Evolutionary conservation across 164 flowering plant genomes (phyloP), one percentile per base, ranked within the genome.

Genomic region (Macadamia integrifolia): DNA sequence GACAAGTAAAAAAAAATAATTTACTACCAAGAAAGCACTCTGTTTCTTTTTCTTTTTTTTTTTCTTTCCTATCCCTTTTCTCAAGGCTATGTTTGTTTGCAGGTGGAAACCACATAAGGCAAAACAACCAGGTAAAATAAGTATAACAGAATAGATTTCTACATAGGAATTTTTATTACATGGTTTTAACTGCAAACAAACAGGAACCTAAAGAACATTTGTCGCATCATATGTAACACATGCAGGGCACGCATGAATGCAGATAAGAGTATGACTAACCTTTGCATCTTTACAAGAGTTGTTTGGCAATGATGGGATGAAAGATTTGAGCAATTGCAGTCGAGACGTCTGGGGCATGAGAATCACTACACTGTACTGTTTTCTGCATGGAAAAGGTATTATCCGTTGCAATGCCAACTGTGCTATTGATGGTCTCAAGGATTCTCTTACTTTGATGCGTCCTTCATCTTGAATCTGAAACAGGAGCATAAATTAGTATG

Each of bases 331-430:
- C 46, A 53, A 63, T 71, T 76, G 69, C 23, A 80, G 70, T 23
- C 73, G 72, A 72, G 91, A 80, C 13, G 58, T 72, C 68, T 74
- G 86, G 29, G 97, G 98, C 93, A 88, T 84, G 14, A 91, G 76
- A 75, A 90, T 85, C 60, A 93, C 97, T 32, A 78, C 88, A 59
- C 90, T 91, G 74, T 87, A 91, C 81, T 91, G 91, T 48, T 81
- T 85, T 70, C 75, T 85, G 83, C 97, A 93, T 44, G 94, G 98
- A 65, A 73, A 85, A 23, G 98, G 94, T 29, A 93, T 70, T 69
- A 89, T 80, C 61, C 90, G 80, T 75, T 83, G 80, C 49, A 88
- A 72, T 64, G 89, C 90, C 65, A 65, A 71, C 80, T 89, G 88
- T 35, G 87, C 90, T n/a, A 90, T 80, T 67, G 65, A 66, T 63